Percentiles rank a stretch among this genome's conserved stretches.
These are phyloP conservation scores for Chaetomium cochliodes DNA, from an alignment of 495 filamentous ascomycete species.

Conservation along the genomic window DNA sequence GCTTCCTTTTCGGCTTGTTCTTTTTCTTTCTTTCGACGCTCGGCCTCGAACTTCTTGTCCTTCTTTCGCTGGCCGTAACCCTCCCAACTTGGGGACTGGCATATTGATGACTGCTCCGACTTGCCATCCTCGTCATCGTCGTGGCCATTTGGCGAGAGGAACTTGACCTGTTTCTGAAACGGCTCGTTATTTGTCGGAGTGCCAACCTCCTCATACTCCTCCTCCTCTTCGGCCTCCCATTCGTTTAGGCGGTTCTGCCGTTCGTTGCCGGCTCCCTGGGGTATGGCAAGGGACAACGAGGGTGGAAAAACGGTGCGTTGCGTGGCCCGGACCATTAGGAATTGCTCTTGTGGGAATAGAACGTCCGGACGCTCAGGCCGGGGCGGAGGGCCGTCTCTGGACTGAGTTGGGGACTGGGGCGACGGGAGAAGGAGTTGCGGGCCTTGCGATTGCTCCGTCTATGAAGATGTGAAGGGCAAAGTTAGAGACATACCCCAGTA, in stretches of 20 bases:
- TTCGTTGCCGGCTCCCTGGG: constrained; percentile 26
- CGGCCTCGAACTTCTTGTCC: constrained; percentile 49
- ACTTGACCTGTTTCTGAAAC: constrained; percentile 46
- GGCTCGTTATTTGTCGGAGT: constrained; percentile 23
- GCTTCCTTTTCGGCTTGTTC: constrained; percentile 41
- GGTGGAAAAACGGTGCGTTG: constrained; percentile 40
- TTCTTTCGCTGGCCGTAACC: constrained; percentile 50
- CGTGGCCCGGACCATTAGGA: constrained; percentile 46
- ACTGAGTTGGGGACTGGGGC: constrained; percentile 20
- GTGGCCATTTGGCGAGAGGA: constrained; percentile 36
- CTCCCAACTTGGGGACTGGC: constrained; percentile 58
- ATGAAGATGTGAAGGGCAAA: constrained; percentile 20
- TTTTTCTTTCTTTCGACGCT: constrained; percentile 45
- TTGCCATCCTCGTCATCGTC: constrained; percentile 39
- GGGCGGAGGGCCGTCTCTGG: constrained; percentile 24
- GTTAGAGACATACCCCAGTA: constrained; percentile 30
- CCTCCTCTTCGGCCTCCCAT: constrained; percentile 7
- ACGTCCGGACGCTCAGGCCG: constrained; percentile 29
- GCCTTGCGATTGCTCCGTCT: constrained; percentile 31
- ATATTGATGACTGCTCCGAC: constrained; percentile 55
- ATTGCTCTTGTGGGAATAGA: constrained; percentile 29
- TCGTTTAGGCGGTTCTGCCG: constrained; percentile 5
- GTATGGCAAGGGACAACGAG: constrained; percentile 47
- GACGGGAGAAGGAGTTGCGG: constrained; percentile 19
- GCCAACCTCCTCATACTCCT: constrained; percentile 12